phyloP scores from a whole-genome alignment of 352 stramenopile species.

The Globisporangium canariense region DNA sequence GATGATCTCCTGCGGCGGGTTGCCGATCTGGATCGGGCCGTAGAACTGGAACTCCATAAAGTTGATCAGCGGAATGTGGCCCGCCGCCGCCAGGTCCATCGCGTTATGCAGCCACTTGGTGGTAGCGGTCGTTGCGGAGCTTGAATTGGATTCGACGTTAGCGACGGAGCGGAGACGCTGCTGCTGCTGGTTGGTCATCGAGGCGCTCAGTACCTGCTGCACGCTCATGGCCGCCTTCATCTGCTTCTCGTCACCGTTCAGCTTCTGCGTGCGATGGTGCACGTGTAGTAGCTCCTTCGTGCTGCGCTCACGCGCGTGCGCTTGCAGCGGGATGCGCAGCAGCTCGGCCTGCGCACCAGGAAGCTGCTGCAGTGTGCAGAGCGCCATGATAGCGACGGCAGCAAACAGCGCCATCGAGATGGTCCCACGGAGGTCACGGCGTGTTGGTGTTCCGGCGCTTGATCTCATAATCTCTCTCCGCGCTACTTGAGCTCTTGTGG shows the following conservation, averaged over 20 bases:
- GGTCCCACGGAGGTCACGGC: too few species aligned
- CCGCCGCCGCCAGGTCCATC: constrained; percentile 27
- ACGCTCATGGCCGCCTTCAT: constrained; percentile 4
- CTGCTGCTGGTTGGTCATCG: neutral
- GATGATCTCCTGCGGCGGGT: constrained; percentile 60
- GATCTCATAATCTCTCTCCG: neutral
- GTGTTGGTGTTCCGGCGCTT: neutral
- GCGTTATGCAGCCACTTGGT: constrained; percentile 23
- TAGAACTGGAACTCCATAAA: constrained; percentile 87
- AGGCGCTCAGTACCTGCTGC: neutral
- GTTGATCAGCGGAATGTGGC: constrained; percentile 64
- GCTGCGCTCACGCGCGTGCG: constrained; percentile 22
- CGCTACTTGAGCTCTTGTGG: neutral
- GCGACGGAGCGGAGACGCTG: neutral
- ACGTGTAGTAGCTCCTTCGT: constrained; percentile 33
- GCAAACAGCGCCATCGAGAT: neutral
- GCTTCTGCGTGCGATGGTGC: constrained; percentile 20
- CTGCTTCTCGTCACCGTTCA: neutral
- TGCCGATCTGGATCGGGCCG: constrained; percentile 58
- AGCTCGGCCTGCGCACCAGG: neutral
- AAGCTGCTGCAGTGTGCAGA: neutral
- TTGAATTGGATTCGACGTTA: too few species aligned
- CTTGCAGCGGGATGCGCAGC: constrained; percentile 42
- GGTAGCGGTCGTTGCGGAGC: neutral
- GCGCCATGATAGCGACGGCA: neutral